Conservation (phyloP, 2,329 filamentous ascomycete genomes). For the Fusarium sp. region DNA sequence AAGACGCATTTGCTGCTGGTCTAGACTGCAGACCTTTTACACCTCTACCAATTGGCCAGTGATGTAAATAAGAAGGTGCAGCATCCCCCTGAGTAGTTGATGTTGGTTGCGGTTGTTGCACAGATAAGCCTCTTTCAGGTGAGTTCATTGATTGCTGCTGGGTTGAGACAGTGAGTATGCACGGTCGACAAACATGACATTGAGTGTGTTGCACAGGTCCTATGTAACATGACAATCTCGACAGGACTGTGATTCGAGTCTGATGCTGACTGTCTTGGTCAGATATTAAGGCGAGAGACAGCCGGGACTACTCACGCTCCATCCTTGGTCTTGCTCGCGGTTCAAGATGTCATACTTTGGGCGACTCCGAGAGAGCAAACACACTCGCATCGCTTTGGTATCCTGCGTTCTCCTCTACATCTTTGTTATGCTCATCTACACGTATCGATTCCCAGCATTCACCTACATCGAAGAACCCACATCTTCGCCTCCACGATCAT, state of each 20-base stretch:
- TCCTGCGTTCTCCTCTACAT: conserved; percentile 4
- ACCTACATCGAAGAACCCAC: not conserved
- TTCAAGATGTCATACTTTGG: conserved; percentile 1
- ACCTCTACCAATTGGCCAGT: not conserved
- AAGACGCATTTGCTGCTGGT: not conserved
- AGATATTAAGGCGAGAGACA: conserved; percentile 1
- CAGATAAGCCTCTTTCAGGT: not conserved
- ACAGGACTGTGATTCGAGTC: not conserved
- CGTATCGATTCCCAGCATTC: not conserved
- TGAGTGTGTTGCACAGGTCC: not conserved
- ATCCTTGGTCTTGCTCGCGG: not conserved
- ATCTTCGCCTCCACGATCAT: not conserved
- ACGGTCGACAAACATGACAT: not conserved
- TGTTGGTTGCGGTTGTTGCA: not conserved
- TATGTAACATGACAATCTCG: not conserved
- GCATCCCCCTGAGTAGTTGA: not conserved
- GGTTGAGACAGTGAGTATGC: not conserved
- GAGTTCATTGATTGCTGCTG: not conserved
- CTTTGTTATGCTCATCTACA: not conserved
- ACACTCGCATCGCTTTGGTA: not conserved
- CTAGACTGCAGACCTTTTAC: not conserved
- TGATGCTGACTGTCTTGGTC: not conserved
- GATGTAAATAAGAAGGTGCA: not conserved
- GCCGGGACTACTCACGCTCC: not conserved
- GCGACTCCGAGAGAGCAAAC: conserved; percentile 5